Evolutionary conservation across 345 rosid species (phyloP), one percentile per base, ranked within the genome.

Genomic region (Ceriops zippeliana): DNA sequence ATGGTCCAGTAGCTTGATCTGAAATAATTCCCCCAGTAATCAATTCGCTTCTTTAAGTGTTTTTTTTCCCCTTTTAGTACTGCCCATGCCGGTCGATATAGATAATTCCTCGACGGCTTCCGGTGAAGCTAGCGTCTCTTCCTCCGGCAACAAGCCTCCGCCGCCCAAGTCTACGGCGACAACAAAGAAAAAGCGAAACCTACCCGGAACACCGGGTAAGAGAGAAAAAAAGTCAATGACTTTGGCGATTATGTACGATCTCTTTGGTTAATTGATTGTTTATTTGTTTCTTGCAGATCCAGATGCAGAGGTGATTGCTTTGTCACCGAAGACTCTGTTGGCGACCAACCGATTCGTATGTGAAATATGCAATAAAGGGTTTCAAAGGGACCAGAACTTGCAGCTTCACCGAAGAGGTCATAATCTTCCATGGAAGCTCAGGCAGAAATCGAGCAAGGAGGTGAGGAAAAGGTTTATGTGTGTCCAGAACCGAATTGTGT

Each of bases 121-220:
- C 69, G 99, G 96, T 5, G 99, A 91, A 76, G 96, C 91, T 26
- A 93, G 98, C 65, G 89, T 86, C 65, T 89, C 91, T 3, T 93
- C 96, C 58, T 79, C 96, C 70, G 91, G 96, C 59, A 83, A 84
- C 75, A 87, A 83, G 62, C 70, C 70, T 11, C 59, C 68, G 1
- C 76, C 86, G 26, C 84, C 89, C 26, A 81, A 84, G 69, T 47
- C 89, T 75, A 66, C 81, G 60, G 75, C 65, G 34, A 56, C 56
- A 42, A 76, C 66, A 56, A 93, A 91, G 91, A 93, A 88, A 78
- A 93, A 89, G 75, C 91, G 98, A 19, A 93, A 83, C 75, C 97
- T 93, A 71, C 97, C 98, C 53, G 98, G 98, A 78, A 93, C 84
- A 91, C 98, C 98, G 73, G 98, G 98, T 93, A 73, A 34, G 13